Percentiles rank a stretch among this genome's conserved stretches.
Conservation (phyloP, 2,329 filamentous ascomycete species). For the Pestalotiopsis sp. region DNA sequence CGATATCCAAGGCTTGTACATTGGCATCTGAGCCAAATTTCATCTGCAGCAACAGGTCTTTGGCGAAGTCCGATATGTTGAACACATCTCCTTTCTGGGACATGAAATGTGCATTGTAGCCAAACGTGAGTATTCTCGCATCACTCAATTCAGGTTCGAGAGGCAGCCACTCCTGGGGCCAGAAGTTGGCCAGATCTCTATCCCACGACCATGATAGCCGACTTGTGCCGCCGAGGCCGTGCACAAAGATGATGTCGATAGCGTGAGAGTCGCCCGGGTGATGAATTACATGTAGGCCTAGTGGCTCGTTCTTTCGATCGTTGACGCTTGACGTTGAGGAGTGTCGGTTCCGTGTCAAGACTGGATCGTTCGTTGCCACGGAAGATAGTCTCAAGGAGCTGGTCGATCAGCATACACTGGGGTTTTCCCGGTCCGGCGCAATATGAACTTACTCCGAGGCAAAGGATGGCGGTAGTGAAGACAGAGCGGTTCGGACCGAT, state of each 20-base stretch:
- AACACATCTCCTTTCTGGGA: slow-evolving; percentile 17
- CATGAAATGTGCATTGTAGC: slow-evolving; percentile 33
- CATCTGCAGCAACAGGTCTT: slow-evolving; percentile 31
- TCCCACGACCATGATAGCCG: slow-evolving; percentile 33
- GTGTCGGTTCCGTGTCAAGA: no score
- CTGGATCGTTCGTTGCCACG: no score
- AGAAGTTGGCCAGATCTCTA: slow-evolving; percentile 29
- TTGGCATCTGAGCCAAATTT: slow-evolving; percentile 26
- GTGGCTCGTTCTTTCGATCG: no score
- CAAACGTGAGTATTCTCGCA: slow-evolving; percentile 34
- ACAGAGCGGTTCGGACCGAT: no score
- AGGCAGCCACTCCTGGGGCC: slow-evolving; percentile 33
- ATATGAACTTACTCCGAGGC: no score
- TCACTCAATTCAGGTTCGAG: slow-evolving; percentile 27
- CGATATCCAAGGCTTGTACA: slow-evolving; percentile 25
- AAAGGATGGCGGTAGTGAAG: no score
- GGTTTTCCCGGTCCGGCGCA: no score
- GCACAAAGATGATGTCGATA: slow-evolving; percentile 42
- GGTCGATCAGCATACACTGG: no score
- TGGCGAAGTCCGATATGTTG: slow-evolving; percentile 34
- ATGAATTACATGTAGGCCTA: no score
- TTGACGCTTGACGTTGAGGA: no score
- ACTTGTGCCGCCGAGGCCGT: slow-evolving; percentile 36
- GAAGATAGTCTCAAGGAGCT: no score
- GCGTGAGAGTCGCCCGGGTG: no score